Evolutionary conservation across 1,284 basidiomycete species (phyloP).

Genomic region (Ganoderma meredithae): DNA sequence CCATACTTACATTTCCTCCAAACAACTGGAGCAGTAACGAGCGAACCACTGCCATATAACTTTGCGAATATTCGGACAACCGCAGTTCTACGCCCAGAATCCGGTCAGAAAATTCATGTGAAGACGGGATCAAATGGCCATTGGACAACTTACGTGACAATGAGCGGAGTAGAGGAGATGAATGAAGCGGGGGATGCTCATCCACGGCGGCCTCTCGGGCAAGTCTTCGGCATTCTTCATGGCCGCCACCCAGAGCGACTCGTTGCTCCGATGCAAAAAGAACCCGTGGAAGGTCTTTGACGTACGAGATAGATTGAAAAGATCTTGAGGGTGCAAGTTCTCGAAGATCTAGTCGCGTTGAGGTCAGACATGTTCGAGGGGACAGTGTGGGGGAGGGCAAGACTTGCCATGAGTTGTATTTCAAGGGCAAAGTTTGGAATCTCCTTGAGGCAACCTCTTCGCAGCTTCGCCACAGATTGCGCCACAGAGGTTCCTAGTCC

Average conservation of each 20-base stretch:
- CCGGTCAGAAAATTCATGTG: not conserved
- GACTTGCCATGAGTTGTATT: slow-evolving; percentile 16
- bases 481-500: not conserved
- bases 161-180: slow-evolving; percentile 16
- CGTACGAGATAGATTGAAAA: slow-evolving; percentile 15
- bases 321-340: slow-evolving; percentile 51
- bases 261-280: slow-evolving; percentile 14
- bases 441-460: slow-evolving; percentile 13
- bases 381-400: no score
- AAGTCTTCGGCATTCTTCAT: slow-evolving; percentile 5
- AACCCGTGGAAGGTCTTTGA: slow-evolving; percentile 19
- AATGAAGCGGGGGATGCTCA: slow-evolving; percentile 21
- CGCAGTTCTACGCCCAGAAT: not conserved
- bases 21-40: slow-evolving; percentile 7
- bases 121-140: not conserved
- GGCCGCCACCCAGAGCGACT: slow-evolving; percentile 13
- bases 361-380: not conserved
- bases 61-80: not conserved
- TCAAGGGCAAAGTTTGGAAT: slow-evolving; percentile 15
- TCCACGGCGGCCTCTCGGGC: slow-evolving; percentile 19
- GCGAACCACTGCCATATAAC: slow-evolving; percentile 8
- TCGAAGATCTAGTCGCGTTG: slow-evolving; percentile 50
- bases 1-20: not conserved
- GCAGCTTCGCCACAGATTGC: not conserved
- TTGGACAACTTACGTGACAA: slow-evolving; percentile 15